These are phyloP conservation scores for Xerocomus spinulosus DNA, from an alignment of 768 basidiomycete species.

Conservation along the genomic window DNA sequence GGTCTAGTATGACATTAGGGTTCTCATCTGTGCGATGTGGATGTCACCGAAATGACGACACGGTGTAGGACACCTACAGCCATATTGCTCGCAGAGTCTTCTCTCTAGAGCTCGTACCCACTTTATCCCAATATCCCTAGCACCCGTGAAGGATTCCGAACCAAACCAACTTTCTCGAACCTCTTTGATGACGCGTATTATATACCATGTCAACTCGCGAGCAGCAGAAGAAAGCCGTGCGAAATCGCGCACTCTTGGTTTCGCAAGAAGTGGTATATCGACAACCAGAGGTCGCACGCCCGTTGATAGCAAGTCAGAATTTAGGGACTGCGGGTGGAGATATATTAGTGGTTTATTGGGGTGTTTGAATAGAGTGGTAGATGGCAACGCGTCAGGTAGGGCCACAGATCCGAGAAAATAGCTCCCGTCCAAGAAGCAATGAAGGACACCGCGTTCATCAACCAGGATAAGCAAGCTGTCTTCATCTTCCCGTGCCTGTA, in stretches of 20 bases:
- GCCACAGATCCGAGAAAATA: slow-evolving; percentile 60
- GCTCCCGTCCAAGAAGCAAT: slow-evolving; percentile 71
- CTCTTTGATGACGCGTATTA: slow-evolving; percentile 64
- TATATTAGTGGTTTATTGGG: slow-evolving; percentile 44
- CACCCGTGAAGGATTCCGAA: slow-evolving; percentile 58
- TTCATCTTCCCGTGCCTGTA: slow-evolving; percentile 41
- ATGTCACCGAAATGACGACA: slow-evolving; percentile 6
- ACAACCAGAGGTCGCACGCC: slow-evolving; percentile 41
- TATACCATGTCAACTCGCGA: slow-evolving; percentile 69
- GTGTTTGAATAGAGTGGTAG: slow-evolving; percentile 38
- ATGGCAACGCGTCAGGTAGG: slow-evolving; percentile 32
- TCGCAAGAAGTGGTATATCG: slow-evolving; percentile 53
- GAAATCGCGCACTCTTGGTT: slow-evolving; percentile 58
- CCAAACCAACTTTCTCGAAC: slow-evolving; percentile 74
- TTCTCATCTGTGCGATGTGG: slow-evolving; percentile 44
- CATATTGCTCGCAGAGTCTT: slow-evolving; percentile 62
- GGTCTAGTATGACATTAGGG: slow-evolving; percentile 62
- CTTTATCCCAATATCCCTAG: slow-evolving; percentile 65
- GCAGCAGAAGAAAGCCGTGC: slow-evolving; percentile 66
- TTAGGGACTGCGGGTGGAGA: slow-evolving; percentile 38
- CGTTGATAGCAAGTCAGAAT: slow-evolving; percentile 25
- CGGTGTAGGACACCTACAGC: slow-evolving; percentile 43
- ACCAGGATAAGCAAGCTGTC: slow-evolving; percentile 63
- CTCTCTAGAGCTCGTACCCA: slow-evolving; percentile 66
- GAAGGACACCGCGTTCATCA: slow-evolving; percentile 54